Percentiles rank a stretch among this genome's conserved stretches.
These are phyloP conservation scores for Botrytis medusae DNA, from an alignment of 2,329 filamentous ascomycete species.

Conservation along the genomic window DNA sequence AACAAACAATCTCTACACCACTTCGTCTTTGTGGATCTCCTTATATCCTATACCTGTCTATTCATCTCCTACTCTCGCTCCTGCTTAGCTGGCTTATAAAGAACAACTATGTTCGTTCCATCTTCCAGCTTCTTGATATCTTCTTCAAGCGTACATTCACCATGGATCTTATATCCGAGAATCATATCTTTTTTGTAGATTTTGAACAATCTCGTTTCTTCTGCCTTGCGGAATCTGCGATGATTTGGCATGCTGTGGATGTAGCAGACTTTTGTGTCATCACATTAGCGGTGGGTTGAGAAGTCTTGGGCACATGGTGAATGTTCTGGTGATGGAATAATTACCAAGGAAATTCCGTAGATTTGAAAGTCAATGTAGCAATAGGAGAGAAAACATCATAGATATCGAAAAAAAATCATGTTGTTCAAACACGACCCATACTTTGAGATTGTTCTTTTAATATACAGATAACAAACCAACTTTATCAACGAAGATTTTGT, in stretches of 20 bases:
- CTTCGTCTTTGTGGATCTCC: neutral
- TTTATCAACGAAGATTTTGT: neutral
- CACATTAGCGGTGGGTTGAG: neutral
- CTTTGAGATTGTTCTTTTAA: neutral
- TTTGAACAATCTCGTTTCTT: neutral
- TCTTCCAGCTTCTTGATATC: neutral
- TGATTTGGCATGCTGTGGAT: neutral
- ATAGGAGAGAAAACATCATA: neutral
- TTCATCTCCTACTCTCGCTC: neutral
- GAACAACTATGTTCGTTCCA: neutral
- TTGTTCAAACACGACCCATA: neutral
- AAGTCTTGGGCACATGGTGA: neutral
- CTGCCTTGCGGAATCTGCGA: neutral
- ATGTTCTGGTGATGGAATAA: neutral
- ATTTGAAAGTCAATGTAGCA: no score
- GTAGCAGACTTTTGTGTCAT: neutral
- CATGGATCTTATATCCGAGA: neutral
- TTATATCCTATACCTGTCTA: neutral
- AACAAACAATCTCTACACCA: neutral
- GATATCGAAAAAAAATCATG: neutral
- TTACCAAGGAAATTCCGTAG: neutral
- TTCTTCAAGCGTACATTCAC: neutral
- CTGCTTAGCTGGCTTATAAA: neutral
- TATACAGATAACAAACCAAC: neutral
- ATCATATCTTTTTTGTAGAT: neutral